These are phyloP conservation scores for Nigrospora oryzae DNA, from an alignment of 2,329 filamentous ascomycete genomes.

Conservation along the genomic window DNA sequence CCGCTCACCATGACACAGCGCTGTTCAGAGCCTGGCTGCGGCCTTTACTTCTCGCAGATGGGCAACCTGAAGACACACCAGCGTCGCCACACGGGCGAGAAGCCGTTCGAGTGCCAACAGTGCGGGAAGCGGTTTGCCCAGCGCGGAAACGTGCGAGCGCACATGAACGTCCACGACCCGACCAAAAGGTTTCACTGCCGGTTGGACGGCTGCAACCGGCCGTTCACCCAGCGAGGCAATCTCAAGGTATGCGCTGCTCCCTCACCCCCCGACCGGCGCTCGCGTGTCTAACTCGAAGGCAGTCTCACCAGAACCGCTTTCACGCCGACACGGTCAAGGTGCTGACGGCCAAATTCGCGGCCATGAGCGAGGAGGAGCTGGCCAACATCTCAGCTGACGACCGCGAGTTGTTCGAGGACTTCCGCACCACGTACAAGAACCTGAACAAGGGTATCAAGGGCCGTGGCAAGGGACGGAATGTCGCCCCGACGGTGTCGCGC, in stretches of 20 bases:
- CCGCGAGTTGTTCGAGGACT: slow-evolving; percentile 75
- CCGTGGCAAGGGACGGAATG: slow-evolving; percentile 74
- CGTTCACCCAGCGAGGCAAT: slow-evolving; percentile 85
- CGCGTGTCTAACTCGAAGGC: slow-evolving; percentile 2
- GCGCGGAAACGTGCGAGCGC: slow-evolving; percentile 75
- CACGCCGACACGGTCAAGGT: slow-evolving; percentile 65
- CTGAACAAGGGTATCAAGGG: slow-evolving; percentile 98
- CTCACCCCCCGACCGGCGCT: neutral
- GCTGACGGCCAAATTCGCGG: slow-evolving; percentile 64
- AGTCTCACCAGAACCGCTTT: slow-evolving; percentile 93
- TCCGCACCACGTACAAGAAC: slow-evolving; percentile 86
- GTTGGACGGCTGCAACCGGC: slow-evolving; percentile 76
- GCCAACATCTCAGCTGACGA: slow-evolving; percentile 60
- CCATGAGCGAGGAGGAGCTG: slow-evolving; percentile 55
- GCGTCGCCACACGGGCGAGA: slow-evolving; percentile 78
- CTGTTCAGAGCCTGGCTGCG: slow-evolving; percentile 68
- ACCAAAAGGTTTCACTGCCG: slow-evolving; percentile 74
- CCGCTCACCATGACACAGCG: slow-evolving; percentile 6
- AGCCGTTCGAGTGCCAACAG: slow-evolving; percentile 69
- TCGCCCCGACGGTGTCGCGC: slow-evolving; percentile 23
- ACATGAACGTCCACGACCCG: slow-evolving; percentile 71
- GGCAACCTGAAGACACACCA: slow-evolving; percentile 92
- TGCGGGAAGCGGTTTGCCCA: slow-evolving; percentile 82
- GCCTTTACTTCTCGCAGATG: slow-evolving; percentile 75
- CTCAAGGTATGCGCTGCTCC: slow-evolving; percentile 57